Evolutionary conservation across 1,284 basidiomycete genomes (phyloP).

Genomic region (Pseudozyma thailandica): DNA sequence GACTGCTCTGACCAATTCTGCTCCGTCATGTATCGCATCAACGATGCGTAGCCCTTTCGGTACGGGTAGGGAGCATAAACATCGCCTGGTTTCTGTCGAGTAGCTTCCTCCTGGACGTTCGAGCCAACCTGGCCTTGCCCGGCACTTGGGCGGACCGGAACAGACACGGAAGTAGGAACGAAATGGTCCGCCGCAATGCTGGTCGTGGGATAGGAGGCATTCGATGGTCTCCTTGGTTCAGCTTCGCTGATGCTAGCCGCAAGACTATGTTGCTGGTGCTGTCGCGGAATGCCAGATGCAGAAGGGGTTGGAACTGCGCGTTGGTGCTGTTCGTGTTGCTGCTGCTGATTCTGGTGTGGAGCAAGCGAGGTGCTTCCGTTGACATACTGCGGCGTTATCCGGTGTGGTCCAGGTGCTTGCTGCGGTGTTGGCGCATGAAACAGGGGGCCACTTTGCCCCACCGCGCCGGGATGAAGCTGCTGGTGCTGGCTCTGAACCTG

Average conservation of each 20-base stretch:
- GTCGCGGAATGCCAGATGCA: no score
- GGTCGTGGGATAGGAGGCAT: neutral
- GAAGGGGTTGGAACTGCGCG: no score
- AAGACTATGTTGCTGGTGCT: no score
- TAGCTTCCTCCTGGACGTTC: constrained; percentile 4
- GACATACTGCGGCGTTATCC: neutral
- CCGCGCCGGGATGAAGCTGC: neutral
- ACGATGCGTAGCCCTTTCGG: constrained; percentile 44
- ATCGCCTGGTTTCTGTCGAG: constrained; percentile 27
- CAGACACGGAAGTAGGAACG: neutral
- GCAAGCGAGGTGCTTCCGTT: neutral
- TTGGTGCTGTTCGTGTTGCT: constrained; percentile 3
- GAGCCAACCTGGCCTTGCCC: neutral
- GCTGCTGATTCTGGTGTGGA: constrained; percentile 3
- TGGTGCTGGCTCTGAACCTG: constrained; percentile 5
- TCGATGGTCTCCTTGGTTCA: neutral
- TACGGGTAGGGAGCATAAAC: constrained; percentile 49
- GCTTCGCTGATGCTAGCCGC: no score
- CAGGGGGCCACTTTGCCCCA: neutral
- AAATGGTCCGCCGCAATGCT: neutral
- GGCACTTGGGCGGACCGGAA: neutral
- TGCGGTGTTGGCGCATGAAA: constrained; percentile 5
- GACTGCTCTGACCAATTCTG: constrained; percentile 46
- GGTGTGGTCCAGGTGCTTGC: neutral
- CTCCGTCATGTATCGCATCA: constrained; percentile 51